phyloP scores from a whole-genome alignment of 805 yeast genomes.

The Ascoidea rubescens region DNA sequence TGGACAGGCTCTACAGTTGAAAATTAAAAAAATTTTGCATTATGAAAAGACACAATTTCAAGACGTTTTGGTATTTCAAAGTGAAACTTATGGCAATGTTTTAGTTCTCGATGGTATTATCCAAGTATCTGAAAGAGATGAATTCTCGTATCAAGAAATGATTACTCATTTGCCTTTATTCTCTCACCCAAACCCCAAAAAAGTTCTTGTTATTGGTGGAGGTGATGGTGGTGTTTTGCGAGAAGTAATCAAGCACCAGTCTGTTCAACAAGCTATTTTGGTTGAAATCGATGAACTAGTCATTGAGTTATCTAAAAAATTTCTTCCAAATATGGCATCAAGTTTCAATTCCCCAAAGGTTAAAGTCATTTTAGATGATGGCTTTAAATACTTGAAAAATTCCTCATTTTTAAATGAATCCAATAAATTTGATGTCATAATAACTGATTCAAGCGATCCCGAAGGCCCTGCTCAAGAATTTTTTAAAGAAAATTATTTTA shows the following conservation, averaged over 20 bases:
- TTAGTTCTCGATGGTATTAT: constrained; percentile 89
- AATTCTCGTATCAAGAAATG: constrained; percentile 97
- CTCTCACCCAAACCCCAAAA: constrained; percentile 90
- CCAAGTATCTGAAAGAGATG: constrained; percentile 95
- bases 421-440: constrained; percentile 74
- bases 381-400: constrained; percentile 86
- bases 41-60: constrained; percentile 81
- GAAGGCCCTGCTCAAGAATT: constrained; percentile 95
- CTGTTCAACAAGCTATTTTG: constrained; percentile 77
- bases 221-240: constrained; percentile 98
- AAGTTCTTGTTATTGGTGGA: constrained; percentile 91
- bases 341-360: constrained; percentile 83
- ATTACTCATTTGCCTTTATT: constrained; percentile 85
- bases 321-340: constrained; percentile 75
- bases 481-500: constrained; percentile 85
- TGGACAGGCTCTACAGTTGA: constrained; percentile 91
- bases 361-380: constrained; percentile 86
- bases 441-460: constrained; percentile 96
- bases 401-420: constrained; percentile 35
- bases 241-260: constrained; percentile 81
- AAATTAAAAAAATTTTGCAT: constrained; percentile 77
- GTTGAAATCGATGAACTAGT: constrained; percentile 96
- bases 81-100: constrained; percentile 90
- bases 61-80: constrained; percentile 86
- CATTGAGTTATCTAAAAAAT: constrained; percentile 72